Base-by-base conservation (phyloP, 768 basidiomycete species). In the Podaxis pistillaris region DNA sequence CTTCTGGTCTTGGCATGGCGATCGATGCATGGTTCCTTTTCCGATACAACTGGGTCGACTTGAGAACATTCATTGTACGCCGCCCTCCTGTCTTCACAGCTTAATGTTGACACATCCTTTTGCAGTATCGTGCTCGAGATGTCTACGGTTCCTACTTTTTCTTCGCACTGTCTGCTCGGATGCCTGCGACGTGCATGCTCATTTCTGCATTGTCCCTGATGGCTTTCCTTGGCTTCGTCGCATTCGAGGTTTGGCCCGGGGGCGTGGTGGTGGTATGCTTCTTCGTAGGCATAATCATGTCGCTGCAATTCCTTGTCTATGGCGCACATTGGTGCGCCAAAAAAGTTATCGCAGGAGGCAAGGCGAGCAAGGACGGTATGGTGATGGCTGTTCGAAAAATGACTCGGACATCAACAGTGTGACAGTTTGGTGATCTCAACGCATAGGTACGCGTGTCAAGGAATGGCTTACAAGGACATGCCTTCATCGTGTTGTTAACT, bases 1-100 rank as follows among this genome's bases (percentile, higher is more conserved):
- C 84, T 5, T 85, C 88, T 0, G 89, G 86, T 0, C 77, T 91
- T 17, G 90, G 90, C 1, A 81, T 90, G 56, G 74, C 83, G 5
- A 80, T 81, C 58, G 84, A 85, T 54, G 81, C 83, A 0, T 91
- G 87, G 87, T 86, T 90, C 71, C 70, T 90, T 22, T 72, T 91
- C 4, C 75, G 78, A 1, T 92, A 91, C 70, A 80, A 76, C 64
- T 84, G 85, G 72, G 79, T 76, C 3, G 79, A 82, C 58, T 65
- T 81, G 0, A 66, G 72, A 0, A 86, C 81, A 12, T 88, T 89
- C 66, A 78, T 81, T 60, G 88, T 87, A 62, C 40, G 82, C 11
- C 26, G n/a, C 17, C 36, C 59, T 44, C 15, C 37, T 49, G 26
- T 44, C 37, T 51, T 49, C 54, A 51, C 33, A 15, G 28, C 56